Evolutionary conservation across 2,329 filamentous ascomycete genomes (phyloP).

Genomic region (Pseudogymnoascus pannorum): DNA sequence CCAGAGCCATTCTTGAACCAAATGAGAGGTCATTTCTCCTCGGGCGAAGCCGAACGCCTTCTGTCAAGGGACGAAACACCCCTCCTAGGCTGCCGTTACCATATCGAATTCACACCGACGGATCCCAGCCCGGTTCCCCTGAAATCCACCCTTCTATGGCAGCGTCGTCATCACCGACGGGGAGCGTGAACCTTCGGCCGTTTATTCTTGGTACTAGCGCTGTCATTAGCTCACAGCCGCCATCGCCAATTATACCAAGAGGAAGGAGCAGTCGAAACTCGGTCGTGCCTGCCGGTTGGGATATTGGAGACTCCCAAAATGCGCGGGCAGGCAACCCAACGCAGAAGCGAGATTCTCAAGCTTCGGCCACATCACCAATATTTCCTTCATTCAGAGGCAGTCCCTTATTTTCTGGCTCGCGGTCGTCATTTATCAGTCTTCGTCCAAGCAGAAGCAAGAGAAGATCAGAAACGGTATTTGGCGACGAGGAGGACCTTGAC

Average conservation of each 20-base stretch:
- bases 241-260: not conserved
- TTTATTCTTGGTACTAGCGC: not conserved
- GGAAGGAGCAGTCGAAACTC: constrained; percentile 1
- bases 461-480: not conserved
- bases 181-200: not conserved
- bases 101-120: not conserved
- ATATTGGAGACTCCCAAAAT: not conserved
- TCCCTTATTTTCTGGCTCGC: not conserved
- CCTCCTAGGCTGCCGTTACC: not conserved
- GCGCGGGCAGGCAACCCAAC: not conserved
- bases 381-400: not conserved
- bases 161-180: not conserved
- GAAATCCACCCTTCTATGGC: not conserved
- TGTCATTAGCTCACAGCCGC: not conserved
- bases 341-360: not conserved
- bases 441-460: not conserved
- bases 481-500: not conserved
- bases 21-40: not conserved
- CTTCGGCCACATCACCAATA: constrained; percentile 4
- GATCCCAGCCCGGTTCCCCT: not conserved
- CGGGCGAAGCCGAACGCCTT: not conserved
- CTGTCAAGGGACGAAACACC: not conserved
- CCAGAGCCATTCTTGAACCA: not conserved
- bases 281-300: not conserved
- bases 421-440: not conserved